Evolutionary conservation across 257 asterid species (phyloP).

Genomic region (Echites panduratus): DNA sequence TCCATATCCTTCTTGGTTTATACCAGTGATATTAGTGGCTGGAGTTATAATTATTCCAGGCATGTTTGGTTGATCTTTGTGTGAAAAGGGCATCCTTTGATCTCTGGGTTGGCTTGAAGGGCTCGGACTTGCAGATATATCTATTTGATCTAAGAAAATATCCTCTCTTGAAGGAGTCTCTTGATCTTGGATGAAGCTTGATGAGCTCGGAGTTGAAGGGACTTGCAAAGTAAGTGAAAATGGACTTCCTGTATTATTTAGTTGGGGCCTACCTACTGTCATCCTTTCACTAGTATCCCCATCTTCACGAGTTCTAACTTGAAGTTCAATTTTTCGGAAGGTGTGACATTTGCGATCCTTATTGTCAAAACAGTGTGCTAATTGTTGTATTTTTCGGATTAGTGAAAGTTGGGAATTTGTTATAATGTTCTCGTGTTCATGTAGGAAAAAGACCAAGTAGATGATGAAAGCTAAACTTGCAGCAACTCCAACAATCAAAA

Average conservation of each 20-base stretch:
- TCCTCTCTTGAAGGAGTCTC: not conserved
- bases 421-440: constrained; percentile 23
- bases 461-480: constrained; percentile 21
- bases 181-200: not conserved
- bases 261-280: constrained; percentile 1
- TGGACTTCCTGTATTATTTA: constrained; percentile 12
- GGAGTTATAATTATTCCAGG: not conserved
- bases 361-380: constrained; percentile 22
- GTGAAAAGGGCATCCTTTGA: not conserved
- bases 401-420: constrained; percentile 14
- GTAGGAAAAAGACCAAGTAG: constrained; percentile 22
- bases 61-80: not conserved
- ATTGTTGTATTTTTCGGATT: constrained; percentile 14
- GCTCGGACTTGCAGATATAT: constrained; percentile 32
- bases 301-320: constrained; percentile 8
- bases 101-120: constrained; percentile 18
- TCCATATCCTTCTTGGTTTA: not conserved
- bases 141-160: not conserved
- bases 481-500: constrained; percentile 27
- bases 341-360: constrained; percentile 40
- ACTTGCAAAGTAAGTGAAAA: constrained; percentile 8
- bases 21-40: too few relatives aligned
- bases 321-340: constrained; percentile 19
- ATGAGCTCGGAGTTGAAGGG: constrained; percentile 10
- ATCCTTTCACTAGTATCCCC: too few relatives aligned